Evolutionary conservation across 257 asterid genomes (phyloP), one percentile per base, ranked within the genome.

Genomic region (Lycium ferocissimum): DNA sequence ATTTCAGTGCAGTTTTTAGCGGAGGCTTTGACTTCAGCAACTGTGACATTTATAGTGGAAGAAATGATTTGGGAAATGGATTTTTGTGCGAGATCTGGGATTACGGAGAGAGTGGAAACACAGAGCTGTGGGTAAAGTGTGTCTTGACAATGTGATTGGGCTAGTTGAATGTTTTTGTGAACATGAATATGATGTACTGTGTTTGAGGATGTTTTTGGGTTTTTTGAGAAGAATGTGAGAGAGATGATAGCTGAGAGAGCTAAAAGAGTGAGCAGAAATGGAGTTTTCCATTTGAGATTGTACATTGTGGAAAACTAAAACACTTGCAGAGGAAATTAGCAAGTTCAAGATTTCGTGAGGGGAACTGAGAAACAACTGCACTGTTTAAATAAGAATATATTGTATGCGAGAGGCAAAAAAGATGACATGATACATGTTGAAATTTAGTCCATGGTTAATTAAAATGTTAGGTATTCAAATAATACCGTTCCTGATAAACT

Each of bases 81-180:
- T 78, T 91, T 94, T 0, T 70, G 87, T 12, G 88, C 93, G 80
- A 91, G 98, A 49, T 92, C 92, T n/a, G 94, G 97, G 17, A 94
- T 17, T 33, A 88, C 45, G 54, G 90, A 85, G 57, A 97, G 89
- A 12, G 99, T 92, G 67, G 98, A 92, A 83, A 79, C 90, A 88
- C 99, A 97, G 37, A 92, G 97, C 11, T 92, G 93, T 2, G 90
- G 89, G 91, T 97, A 92, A 71, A 93, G 84, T 66, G 99, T 91
- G 83, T 85, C 98, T 10, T 87, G 87, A 91, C 99, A 97, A 69
- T 92, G 26, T 6, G 97, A 59, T 2, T 87, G 88, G 3, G 97
- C 94, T 0, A 87, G 8, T 63, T 96, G 93, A 82, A 90, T 71
- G 89, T 91, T 91, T 9, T 87, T 83, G 90, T 87, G 87, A 8